Evolutionary conservation across 2,329 filamentous ascomycete genomes (phyloP), one percentile per base, ranked within the genome.

Genomic region (Ascochyta clinopodiicola): DNA sequence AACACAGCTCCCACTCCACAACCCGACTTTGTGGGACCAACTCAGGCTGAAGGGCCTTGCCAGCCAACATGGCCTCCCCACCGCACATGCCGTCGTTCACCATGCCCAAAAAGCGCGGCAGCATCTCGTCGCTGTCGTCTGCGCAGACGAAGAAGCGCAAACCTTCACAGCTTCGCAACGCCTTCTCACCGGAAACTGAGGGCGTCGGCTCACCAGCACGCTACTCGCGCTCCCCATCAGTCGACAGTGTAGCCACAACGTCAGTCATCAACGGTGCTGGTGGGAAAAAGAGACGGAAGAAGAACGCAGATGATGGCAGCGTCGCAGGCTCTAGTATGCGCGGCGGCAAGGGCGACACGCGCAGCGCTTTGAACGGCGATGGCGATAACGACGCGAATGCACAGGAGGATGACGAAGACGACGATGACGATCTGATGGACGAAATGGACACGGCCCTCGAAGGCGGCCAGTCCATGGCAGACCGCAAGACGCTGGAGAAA

Each of bases 121-220:
- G 84, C 19, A 77, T 88, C 59, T 79, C 81, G 9, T 80, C 80
- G 32, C 77, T 80, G 40, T 81, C 78, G 2, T 81, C 78, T 4
- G 57, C 59, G 43, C 61, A 63, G 15, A 78, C 15, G 32, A 91
- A 91, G 71, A 87, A 88, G 42, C 88, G 90, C 69, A 93, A 93
- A 71, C 82, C 87, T 6, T 91, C 88, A 12, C 83, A 87, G 3
- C 84, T 95, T 1, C 89, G 91, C 35, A 93, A 91, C 4, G 92
- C 90, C 0, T 95, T 92, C 69, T 89, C 90, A 0, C 89, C 90
- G 24, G 88, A 86, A 55, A 79, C 85, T 49, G 70, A 74, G 50
- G 52, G 76, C 19, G 72, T 75, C 19, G 75, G 71, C n/a, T 75
- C 80, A 21, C 86, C 84, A 2, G 81, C 84, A 0, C 82, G 82